These are phyloP conservation scores for Ramaria rubella DNA, from an alignment of 768 basidiomycete species.

Conservation along the genomic window DNA sequence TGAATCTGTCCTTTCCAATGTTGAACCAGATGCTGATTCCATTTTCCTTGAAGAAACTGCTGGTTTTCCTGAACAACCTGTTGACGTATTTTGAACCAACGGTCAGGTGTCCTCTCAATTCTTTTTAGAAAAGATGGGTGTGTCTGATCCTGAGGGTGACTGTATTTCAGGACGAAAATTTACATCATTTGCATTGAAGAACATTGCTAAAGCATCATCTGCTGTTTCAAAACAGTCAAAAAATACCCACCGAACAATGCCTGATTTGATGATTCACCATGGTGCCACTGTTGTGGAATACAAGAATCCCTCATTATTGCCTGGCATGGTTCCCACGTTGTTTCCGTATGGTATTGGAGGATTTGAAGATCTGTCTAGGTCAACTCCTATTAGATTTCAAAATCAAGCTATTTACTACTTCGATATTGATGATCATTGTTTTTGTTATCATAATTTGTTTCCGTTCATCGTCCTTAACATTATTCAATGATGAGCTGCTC, in stretches of 20 bases:
- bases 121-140: conserved; percentile 27
- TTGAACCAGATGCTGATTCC: not conserved
- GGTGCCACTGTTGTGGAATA: not conserved
- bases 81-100: not conserved
- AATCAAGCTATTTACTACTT: conserved; percentile 13
- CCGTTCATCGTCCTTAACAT: conserved; percentile 12
- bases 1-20: not conserved
- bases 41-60: not conserved
- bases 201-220: not conserved
- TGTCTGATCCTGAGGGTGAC: conserved; percentile 25
- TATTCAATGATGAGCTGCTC: conserved; percentile 1
- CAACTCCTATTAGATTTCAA: conserved; percentile 2
- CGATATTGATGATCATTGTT: conserved; percentile 2
- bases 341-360: conserved; percentile 4
- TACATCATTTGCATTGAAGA: conserved; percentile 16
- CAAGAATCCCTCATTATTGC: not conserved
- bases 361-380: not conserved
- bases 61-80: not conserved
- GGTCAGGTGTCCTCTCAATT: not conserved
- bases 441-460: conserved; percentile 10
- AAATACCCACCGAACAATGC: not conserved
- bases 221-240: not conserved
- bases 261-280: not conserved
- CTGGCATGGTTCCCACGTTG: not conserved
- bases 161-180: conserved; percentile 19